Evolutionary conservation across 805 yeast species (phyloP).

Genomic region (Candida vartiovaarae): DNA sequence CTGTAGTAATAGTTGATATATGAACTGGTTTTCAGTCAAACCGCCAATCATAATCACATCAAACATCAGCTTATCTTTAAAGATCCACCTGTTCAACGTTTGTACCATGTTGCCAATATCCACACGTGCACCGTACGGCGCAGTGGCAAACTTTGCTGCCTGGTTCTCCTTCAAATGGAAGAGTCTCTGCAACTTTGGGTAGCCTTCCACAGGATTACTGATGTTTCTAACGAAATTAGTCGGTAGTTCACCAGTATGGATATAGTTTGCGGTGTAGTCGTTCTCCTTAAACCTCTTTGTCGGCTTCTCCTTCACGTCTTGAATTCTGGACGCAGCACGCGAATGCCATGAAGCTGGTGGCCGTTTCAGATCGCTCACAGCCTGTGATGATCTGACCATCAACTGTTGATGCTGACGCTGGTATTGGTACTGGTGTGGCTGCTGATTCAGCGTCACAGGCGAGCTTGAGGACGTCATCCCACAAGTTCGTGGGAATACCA

Average conservation of each 20-base stretch:
- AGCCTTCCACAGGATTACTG: slow-evolving; percentile 66
- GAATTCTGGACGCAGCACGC: background rate
- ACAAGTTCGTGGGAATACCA: background rate
- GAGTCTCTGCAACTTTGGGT: slow-evolving; percentile 71
- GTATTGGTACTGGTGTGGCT: background rate
- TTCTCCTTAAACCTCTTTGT: slow-evolving; percentile 39
- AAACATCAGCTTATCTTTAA: slow-evolving; percentile 51
- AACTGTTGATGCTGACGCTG: background rate
- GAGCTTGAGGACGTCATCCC: slow-evolving; percentile 7
- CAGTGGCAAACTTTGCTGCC: slow-evolving; percentile 41
- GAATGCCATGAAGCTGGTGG: slow-evolving; percentile 4
- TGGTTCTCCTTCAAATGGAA: slow-evolving; percentile 61
- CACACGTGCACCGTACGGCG: slow-evolving; percentile 61
- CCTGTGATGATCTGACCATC: background rate
- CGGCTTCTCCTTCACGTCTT: slow-evolving; percentile 1
- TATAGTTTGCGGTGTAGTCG: slow-evolving; percentile 65
- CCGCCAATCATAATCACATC: slow-evolving; percentile 94
- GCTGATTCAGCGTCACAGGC: background rate
- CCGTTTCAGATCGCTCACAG: slow-evolving; percentile 1
- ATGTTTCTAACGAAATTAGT: slow-evolving; percentile 59
- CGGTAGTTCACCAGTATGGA: slow-evolving; percentile 59
- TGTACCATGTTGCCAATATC: slow-evolving; percentile 46
- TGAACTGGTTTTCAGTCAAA: slow-evolving; percentile 63
- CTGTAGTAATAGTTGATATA: slow-evolving; percentile 51
- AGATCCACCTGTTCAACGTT: slow-evolving; percentile 55